Conservation (phyloP, 352 stramenopile species). For the Pythium scleroteichum region DNA sequence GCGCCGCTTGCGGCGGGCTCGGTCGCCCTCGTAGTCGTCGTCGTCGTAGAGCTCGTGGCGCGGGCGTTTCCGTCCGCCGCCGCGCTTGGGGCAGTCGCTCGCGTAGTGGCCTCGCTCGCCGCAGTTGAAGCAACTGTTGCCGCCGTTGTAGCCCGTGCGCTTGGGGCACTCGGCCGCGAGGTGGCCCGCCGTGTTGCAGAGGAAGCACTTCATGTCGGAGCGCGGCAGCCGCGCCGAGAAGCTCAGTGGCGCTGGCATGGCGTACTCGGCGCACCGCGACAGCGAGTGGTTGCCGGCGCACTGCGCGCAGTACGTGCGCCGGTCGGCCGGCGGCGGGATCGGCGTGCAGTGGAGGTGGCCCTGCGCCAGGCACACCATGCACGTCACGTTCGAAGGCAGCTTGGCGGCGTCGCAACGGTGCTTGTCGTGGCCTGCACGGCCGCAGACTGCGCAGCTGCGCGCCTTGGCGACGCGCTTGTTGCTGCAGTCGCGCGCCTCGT, state of each 20-base stretch:
- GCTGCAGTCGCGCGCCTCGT: slow-evolving; percentile 61
- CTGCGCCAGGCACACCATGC: slow-evolving; percentile 70
- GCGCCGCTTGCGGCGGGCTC: slow-evolving; percentile 2
- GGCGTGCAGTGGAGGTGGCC: slow-evolving; percentile 76
- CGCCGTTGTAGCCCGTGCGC: slow-evolving; percentile 44
- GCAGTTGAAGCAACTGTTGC: slow-evolving; percentile 36
- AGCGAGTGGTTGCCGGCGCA: slow-evolving; percentile 63
- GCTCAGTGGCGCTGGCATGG: slow-evolving; percentile 40
- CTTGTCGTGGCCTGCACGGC: slow-evolving; percentile 50
- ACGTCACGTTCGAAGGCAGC: slow-evolving; percentile 40
- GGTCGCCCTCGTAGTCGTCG: slow-evolving; percentile 32
- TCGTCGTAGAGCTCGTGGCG: slow-evolving; percentile 41
- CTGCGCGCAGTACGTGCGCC: slow-evolving; percentile 68
- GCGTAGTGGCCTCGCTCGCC: slow-evolving; percentile 31
- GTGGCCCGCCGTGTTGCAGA: slow-evolving; percentile 71
- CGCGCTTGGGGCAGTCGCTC: slow-evolving; percentile 19
- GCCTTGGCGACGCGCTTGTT: slow-evolving; percentile 32
- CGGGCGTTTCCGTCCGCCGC: slow-evolving; percentile 44
- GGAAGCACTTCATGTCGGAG: slow-evolving; percentile 66
- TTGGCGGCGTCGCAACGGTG: slow-evolving; percentile 42
- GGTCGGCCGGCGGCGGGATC: slow-evolving; percentile 61
- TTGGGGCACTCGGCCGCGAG: slow-evolving; percentile 69
- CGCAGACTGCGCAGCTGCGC: slow-evolving; percentile 54
- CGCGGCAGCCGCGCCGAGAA: slow-evolving; percentile 44
- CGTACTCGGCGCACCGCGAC: slow-evolving; percentile 41